phyloP scores from a whole-genome alignment of 495 filamentous ascomycete species.

The Aspergillus cavernicola region DNA sequence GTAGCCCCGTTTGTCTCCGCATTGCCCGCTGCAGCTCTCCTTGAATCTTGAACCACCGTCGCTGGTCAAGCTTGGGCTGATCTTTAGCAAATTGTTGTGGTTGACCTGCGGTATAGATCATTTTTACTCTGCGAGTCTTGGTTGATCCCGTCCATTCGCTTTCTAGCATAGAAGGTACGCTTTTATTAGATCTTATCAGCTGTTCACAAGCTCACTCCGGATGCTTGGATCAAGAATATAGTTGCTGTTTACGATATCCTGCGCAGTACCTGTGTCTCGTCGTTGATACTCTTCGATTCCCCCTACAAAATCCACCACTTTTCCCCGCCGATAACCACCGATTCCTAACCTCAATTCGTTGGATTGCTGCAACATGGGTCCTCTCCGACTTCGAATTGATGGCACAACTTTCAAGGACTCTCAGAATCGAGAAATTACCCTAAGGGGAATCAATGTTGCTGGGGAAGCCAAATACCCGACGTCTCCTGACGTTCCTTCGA shows the following conservation, averaged over 20 bases:
- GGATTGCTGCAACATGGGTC: conserved; percentile 27
- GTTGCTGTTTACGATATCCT: background rate
- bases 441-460: conserved; percentile 67
- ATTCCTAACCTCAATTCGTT: background rate
- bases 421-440: conserved; percentile 62
- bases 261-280: background rate
- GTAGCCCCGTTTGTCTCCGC: conserved; percentile 4
- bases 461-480: conserved; percentile 71
- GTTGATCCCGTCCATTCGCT: no score
- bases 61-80: background rate
- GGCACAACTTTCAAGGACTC: conserved; percentile 74
- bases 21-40: conserved; percentile 7
- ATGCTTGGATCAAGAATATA: background rate
- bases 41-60: background rate
- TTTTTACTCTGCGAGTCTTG: no score
- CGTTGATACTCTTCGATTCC: no score
- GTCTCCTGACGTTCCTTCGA: conserved; percentile 74
- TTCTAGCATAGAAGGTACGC: background rate
- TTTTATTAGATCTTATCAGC: background rate
- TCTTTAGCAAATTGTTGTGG: background rate
- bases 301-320: background rate
- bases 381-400: conserved; percentile 66
- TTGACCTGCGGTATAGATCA: background rate
- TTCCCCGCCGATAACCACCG: background rate
- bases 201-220: no score